Evolutionary conservation across 148 eudicot species (phyloP), one percentile per base, ranked within the genome.

Genomic region (Rhododendron kiyosumense): DNA sequence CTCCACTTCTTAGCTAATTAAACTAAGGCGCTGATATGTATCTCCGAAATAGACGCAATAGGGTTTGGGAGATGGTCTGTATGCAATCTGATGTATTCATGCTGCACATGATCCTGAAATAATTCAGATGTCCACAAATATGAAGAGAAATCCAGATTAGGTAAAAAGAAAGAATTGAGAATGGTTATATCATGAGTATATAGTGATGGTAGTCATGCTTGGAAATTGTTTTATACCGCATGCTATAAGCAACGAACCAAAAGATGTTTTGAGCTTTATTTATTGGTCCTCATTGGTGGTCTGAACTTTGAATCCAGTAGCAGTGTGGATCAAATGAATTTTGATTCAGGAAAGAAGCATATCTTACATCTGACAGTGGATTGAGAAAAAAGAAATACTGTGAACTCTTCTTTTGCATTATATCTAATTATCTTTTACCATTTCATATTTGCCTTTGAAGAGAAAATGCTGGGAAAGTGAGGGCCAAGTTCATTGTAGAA

Each of bases 401-500:
- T 57, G 30, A 18, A 49, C 57, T 7, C 59, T 78, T 45, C 34
- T 78, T 45, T 11, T 7, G n/a, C 57, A 46, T 26, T 46, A 14
- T 54, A 6, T 41, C 38, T 4, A 30, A 11, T 69, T 75, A 51
- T 54, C 34, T 52, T 13, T 45, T 24, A 32, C 34, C 63, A 46
- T 30, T 81, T 90, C n/a, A 69, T 41, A 22, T 74, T 82, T 69
- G 79, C 51, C 54, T 24, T 81, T 83, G 83, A 86, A 94, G 96
- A 86, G 94, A 94, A 57, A 94, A 94, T 84, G 96, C 94, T 24
- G 88, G 57, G 7, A 82, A 86, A 36, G 92, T 94, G 28, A 90
- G 88, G 89, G 96, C 96, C 85, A 94, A 92, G 87, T 94, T 85
- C 78, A 90, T 94, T 9, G 85, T 94, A 7, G 96, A 94, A 87